Conservation (phyloP, 805 yeast species). For the Yamadazyma endophytica region DNA sequence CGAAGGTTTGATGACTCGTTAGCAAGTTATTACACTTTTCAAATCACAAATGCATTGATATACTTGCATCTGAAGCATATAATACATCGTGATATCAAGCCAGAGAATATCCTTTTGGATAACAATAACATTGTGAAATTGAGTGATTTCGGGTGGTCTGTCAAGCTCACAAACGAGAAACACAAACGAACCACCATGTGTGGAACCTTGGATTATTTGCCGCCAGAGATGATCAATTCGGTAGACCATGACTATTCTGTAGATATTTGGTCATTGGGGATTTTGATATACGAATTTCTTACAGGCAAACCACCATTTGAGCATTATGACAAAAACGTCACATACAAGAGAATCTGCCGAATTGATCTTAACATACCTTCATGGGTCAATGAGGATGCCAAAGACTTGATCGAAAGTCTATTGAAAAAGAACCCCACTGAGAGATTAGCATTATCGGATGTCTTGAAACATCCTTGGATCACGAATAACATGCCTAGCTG, state of each 20-base stretch:
- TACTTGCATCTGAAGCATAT: conserved; percentile 77
- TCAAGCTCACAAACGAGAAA: conserved; percentile 22
- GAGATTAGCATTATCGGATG: conserved; percentile 58
- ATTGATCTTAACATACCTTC: conserved; percentile 75
- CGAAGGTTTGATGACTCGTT: conserved; percentile 67
- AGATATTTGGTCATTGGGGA: conserved; percentile 92
- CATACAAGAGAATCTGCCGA: conserved; percentile 73
- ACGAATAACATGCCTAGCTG: conserved; percentile 57
- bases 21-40: conserved; percentile 77
- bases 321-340: conserved; percentile 69
- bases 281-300: conserved; percentile 77
- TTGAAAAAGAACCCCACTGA: conserved; percentile 66
- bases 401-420: conserved; percentile 62
- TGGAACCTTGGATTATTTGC: conserved; percentile 90
- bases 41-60: conserved; percentile 73
- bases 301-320: conserved; percentile 94
- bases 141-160: conserved; percentile 97
- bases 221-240: conserved; percentile 92
- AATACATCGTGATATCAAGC: conserved; percentile 90
- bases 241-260: conserved; percentile 73
- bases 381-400: conserved; percentile 68
- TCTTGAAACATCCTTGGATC: conserved; percentile 83
- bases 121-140: conserved; percentile 73
- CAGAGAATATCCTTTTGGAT: conserved; percentile 83
- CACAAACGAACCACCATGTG: conserved; percentile 82